Conservation (phyloP, 1,284 basidiomycete genomes). For the Ceratobasidium sp. region DNA sequence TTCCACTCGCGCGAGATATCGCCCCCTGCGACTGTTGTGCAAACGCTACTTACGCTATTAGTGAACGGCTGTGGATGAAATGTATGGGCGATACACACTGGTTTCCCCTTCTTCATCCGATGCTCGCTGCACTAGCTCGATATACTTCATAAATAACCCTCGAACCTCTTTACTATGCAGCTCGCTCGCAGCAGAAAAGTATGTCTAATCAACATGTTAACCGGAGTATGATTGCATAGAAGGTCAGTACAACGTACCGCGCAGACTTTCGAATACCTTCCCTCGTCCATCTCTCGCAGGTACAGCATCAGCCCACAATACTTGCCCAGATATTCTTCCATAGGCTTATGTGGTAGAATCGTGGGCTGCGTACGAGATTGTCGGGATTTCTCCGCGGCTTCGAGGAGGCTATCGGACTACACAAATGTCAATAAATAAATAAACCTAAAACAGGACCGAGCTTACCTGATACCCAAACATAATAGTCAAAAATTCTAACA, state of each 20-base stretch:
- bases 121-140: conserved; percentile 71
- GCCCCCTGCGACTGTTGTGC: conserved; percentile 58
- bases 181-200: conserved; percentile 85
- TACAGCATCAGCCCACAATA: conserved; percentile 94
- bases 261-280: conserved; percentile 84
- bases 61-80: conserved; percentile 30
- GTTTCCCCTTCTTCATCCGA: conserved; percentile 77
- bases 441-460: conserved; percentile 48
- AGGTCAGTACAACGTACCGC: conserved; percentile 66
- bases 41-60: conserved; percentile 56
- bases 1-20: conserved; percentile 57
- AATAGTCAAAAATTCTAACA: conserved; percentile 89
- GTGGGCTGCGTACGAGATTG: conserved; percentile 46
- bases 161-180: conserved; percentile 84
- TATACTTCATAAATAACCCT: conserved; percentile 71
- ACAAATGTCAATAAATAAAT: conserved; percentile 24
- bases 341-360: conserved; percentile 70
- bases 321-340: conserved; percentile 85
- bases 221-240: not conserved
- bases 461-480: conserved; percentile 86
- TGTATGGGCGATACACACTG: conserved; percentile 59
- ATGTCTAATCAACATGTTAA: conserved; percentile 67
- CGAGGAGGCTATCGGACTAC: conserved; percentile 56
- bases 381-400: conserved; percentile 52
- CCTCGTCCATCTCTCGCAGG: conserved; percentile 94